A percentile compares a stretch with the other conserved stretches of the same genome.
phyloP scores from a whole-genome alignment of 2,329 filamentous ascomycete genomes.

The Aspergillus neotritici region DNA sequence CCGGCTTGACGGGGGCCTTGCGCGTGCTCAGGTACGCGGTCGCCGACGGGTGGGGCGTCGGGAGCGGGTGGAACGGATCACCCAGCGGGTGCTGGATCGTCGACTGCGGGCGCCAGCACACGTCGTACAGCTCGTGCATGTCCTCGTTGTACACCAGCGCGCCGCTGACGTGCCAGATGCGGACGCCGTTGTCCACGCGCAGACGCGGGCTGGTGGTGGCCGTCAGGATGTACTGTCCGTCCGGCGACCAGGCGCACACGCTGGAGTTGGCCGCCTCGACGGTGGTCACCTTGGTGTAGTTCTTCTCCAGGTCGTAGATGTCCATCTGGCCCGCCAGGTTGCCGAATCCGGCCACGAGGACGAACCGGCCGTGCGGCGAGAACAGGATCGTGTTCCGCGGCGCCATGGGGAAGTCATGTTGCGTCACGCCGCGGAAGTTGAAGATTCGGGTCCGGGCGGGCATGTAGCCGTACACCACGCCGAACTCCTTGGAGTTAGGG shows the following conservation, averaged over 20 bases:
- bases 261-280: constrained; percentile 95
- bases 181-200: constrained; percentile 92
- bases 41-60: constrained; percentile 76
- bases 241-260: constrained; percentile 94
- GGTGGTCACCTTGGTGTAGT: constrained; percentile 85
- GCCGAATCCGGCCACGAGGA: constrained; percentile 91
- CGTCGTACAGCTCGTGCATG: constrained; percentile 89
- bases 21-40: constrained; percentile 73
- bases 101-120: constrained; percentile 75
- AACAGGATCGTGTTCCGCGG: constrained; percentile 94
- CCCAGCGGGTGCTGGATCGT: constrained; percentile 55
- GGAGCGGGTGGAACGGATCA: constrained; percentile 68
- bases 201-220: constrained; percentile 95
- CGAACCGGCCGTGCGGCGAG: constrained; percentile 87
- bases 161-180: constrained; percentile 88
- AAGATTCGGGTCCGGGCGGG: constrained; percentile 99
- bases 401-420: constrained; percentile 77
- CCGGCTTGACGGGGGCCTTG: constrained; percentile 93
- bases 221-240: constrained; percentile 91
- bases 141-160: constrained; percentile 92
- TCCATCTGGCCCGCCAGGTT: constrained; percentile 97
- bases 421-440: constrained; percentile 76
- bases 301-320: constrained; percentile 91
- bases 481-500: constrained; percentile 94
- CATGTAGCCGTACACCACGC: constrained; percentile 97